Evolutionary conservation across 345 rosid genomes (phyloP), one percentile per base, ranked within the genome.

Genomic region (Acer yangbiense): DNA sequence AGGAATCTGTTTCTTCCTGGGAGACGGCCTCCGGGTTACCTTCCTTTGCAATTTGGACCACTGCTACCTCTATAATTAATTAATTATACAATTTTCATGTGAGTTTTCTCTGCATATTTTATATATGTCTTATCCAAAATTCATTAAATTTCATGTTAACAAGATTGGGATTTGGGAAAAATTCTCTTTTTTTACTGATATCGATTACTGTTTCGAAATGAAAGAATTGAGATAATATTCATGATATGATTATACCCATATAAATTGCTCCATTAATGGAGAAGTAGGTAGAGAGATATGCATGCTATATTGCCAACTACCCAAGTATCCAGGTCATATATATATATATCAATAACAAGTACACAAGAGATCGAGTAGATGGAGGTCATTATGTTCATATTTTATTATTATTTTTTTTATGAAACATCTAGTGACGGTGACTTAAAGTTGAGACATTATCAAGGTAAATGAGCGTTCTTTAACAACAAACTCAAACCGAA

Each of bases 1-100:
- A 73, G 83, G 86, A 70, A 82, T 77, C 86, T 79, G 88, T 77
- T 79, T 81, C 86, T 77, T 69, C 72, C 5, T 3, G 76, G 88
- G 90, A 87, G 76, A 87, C 88, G 81, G 76, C 66, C 63, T 4
- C 46, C 39, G 6, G 39, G 39, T 35, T 23, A 16, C 76, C 63
- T 69, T 75, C 75, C 17, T 54, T 79, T 10, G 13, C 46, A 41
- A 60, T 39, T 21, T 64, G 74, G 84, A 69, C 84, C 73, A 7
- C 3, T 50, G n/a, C 7, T 52, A 9, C 9, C 10, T 18, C 41
- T 12, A 4, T 35, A 35, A 4, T 35, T 60, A 14, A 4, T 35
- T 60, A 14, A 27, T 50, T 71, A 5, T 25, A 14, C 7, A 44
- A 23, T 2, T 18, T 57, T 65, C 68, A 65, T 65, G 60, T 70